Evolutionary conservation across 1,139 yeast species (phyloP).

Genomic region (Geotrichum europaeum): DNA sequence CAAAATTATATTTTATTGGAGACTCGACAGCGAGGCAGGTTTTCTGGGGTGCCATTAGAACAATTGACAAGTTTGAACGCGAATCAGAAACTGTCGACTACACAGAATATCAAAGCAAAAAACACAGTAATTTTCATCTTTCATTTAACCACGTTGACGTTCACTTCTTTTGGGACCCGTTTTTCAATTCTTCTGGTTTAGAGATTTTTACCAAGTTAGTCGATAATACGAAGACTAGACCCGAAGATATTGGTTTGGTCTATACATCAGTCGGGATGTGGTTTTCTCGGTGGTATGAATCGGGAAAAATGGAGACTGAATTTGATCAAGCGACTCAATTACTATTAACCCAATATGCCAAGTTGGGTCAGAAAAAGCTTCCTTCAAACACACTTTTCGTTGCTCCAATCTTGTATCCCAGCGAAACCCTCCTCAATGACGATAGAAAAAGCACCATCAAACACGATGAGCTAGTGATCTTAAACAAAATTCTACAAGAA

Average conservation of each 20-base stretch:
- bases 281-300: conserved; percentile 10
- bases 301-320: conserved; percentile 3
- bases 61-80: conserved; percentile 1
- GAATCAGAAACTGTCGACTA: conserved; percentile 10
- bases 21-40: conserved; percentile 20
- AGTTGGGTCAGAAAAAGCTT: conserved; percentile 1
- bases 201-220: not conserved
- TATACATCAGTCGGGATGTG: conserved; percentile 16
- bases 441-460: conserved; percentile 3
- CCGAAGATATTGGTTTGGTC: conserved; percentile 3
- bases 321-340: conserved; percentile 7
- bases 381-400: conserved; percentile 1
- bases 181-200: conserved; percentile 14
- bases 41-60: conserved; percentile 14
- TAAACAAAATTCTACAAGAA: not conserved
- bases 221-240: not conserved
- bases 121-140: conserved; percentile 9
- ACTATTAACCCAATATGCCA: not conserved
- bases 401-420: conserved; percentile 8
- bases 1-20: conserved; percentile 9
- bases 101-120: conserved; percentile 1
- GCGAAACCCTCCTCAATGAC: conserved; percentile 1
- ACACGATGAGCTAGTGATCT: not conserved
- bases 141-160: not conserved
- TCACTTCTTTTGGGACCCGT: conserved; percentile 17